Percentiles rank a stretch among this genome's conserved stretches.
Evolutionary conservation across 495 filamentous ascomycete species (phyloP).

Genomic region (Penicillium mononematosum): DNA sequence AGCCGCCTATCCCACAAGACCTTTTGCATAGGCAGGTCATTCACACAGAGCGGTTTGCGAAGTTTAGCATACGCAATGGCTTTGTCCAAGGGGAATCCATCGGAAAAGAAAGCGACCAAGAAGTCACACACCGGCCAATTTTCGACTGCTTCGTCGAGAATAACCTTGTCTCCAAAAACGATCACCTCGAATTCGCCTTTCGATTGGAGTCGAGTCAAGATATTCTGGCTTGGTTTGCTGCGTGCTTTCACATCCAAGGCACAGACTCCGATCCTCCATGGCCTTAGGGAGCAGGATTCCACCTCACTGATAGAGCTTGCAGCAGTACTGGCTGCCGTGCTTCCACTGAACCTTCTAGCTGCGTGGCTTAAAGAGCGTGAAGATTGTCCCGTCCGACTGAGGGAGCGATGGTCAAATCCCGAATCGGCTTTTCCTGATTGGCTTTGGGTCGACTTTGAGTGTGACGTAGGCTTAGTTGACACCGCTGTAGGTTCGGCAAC

Average conservation of each 20-base stretch:
- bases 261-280: constrained; percentile 83
- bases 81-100: constrained; percentile 95
- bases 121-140: constrained; percentile 77
- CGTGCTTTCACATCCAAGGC: constrained; percentile 93
- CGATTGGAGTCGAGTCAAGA: constrained; percentile 83
- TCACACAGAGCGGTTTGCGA: constrained; percentile 93
- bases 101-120: constrained; percentile 95
- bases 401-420: constrained; percentile 24
- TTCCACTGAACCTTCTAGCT: constrained; percentile 71
- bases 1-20: constrained; percentile 94
- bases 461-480: constrained; percentile 15
- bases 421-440: constrained; percentile 22
- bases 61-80: constrained; percentile 91
- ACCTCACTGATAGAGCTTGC: constrained; percentile 61
- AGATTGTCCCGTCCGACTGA: constrained; percentile 37
- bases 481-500: constrained; percentile 15
- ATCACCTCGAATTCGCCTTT: constrained; percentile 93
- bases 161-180: constrained; percentile 98
- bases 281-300: constrained; percentile 36
- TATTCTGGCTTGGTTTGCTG: constrained; percentile 94
- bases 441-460: constrained; percentile 15
- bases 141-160: constrained; percentile 81
- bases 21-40: constrained; percentile 97
- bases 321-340: constrained; percentile 69
- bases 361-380: constrained; percentile 69